Conservation (phyloP, 2,329 filamentous ascomycete species). For the Claviceps sp. region DNA sequence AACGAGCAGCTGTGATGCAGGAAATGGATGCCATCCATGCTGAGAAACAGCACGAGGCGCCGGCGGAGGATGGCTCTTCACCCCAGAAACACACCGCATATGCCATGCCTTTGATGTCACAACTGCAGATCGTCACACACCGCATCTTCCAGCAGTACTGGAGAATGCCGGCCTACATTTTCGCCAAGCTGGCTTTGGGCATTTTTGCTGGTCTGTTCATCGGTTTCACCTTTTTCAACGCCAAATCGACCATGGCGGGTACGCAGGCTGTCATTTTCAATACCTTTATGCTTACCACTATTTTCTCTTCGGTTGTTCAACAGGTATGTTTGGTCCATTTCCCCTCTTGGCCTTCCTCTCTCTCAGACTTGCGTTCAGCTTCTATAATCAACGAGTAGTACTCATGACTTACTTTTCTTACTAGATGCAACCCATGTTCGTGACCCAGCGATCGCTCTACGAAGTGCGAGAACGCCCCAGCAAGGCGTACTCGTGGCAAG, state of each 20-base stretch:
- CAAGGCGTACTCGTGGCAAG: slow-evolving; percentile 64
- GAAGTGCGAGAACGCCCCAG: slow-evolving; percentile 64
- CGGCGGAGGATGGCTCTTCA: slow-evolving; percentile 10
- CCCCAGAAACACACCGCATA: slow-evolving; percentile 46
- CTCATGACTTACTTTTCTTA: background rate
- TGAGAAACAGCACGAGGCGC: slow-evolving; percentile 21
- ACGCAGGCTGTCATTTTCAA: slow-evolving; percentile 63
- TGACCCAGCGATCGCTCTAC: slow-evolving; percentile 60
- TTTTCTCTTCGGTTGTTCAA: slow-evolving; percentile 57
- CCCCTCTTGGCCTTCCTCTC: no score
- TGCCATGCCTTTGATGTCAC: slow-evolving; percentile 56
- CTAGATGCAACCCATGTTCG: slow-evolving; percentile 53
- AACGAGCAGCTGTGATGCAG: slow-evolving; percentile 36
- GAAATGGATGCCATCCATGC: slow-evolving; percentile 53
- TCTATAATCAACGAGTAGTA: background rate
- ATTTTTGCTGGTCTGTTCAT: slow-evolving; percentile 54
- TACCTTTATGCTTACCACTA: slow-evolving; percentile 62
- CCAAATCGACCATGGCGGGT: slow-evolving; percentile 45
- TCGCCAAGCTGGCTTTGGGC: slow-evolving; percentile 53
- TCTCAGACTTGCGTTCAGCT: background rate
- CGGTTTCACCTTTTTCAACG: slow-evolving; percentile 55
- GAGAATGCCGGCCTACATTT: slow-evolving; percentile 66
- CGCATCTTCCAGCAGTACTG: slow-evolving; percentile 76
- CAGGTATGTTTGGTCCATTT: slow-evolving; percentile 24
- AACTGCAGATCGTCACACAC: slow-evolving; percentile 50